phyloP scores from a whole-genome alignment of 192 early-diverging fungal genomes.

The Coemansia reversa region DNA sequence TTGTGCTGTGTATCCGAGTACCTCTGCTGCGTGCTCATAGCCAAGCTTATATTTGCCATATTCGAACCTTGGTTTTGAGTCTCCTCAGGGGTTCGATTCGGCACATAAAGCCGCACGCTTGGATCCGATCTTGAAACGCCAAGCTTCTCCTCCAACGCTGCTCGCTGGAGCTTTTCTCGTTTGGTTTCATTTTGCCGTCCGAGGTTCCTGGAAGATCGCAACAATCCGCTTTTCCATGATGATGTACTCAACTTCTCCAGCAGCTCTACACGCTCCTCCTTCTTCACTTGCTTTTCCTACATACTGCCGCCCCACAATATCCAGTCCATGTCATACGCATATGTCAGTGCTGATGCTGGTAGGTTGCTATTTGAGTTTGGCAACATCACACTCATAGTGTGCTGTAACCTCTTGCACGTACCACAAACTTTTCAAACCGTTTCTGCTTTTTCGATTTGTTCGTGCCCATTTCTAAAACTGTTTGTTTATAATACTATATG shows the following conservation, averaged over 20 bases:
- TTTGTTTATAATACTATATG: neutral
- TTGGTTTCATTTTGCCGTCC: conserved; percentile 65
- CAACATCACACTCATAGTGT: neutral
- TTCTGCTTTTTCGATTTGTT: conserved; percentile 69
- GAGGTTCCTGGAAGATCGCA: conserved; percentile 69
- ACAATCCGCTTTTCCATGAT: conserved; percentile 65
- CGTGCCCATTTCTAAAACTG: conserved; percentile 40
- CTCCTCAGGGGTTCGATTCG: conserved; percentile 54
- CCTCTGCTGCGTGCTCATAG: neutral
- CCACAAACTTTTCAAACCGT: conserved; percentile 77
- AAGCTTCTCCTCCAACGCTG: conserved; percentile 64
- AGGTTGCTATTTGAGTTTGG: neutral
- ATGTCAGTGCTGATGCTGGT: neutral
- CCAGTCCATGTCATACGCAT: conserved; percentile 24
- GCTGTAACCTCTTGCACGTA: conserved; percentile 10
- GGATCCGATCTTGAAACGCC: conserved; percentile 62
- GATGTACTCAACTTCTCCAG: conserved; percentile 64
- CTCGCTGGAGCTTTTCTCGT: conserved; percentile 65
- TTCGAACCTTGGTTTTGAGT: conserved; percentile 19
- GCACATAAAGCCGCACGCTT: conserved; percentile 59
- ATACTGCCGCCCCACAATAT: neutral
- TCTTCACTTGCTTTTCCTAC: conserved; percentile 76
- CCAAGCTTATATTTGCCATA: conserved; percentile 1
- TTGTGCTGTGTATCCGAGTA: neutral
- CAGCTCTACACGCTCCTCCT: conserved; percentile 67